Base-by-base conservation (phyloP, 179 eudicot genomes). In the Beta macrorhiza region DNA sequence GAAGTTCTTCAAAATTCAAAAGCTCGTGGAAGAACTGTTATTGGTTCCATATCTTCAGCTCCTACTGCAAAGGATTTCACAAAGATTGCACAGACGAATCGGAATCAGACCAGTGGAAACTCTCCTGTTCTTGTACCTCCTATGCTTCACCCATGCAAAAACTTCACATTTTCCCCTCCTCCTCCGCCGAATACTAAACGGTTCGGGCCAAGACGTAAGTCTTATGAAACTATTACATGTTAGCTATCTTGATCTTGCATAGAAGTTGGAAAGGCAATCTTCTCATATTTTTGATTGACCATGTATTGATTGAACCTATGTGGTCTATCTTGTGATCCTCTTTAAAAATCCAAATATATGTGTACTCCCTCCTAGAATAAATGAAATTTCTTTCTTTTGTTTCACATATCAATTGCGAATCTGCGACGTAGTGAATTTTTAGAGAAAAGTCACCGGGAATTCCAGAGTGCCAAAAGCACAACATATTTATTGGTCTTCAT, bases 141-240 rank as follows among this genome's bases (percentile, higher is more conserved):
- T 84, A 64, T 72, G 42, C 81, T 71, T 51, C 85, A 91, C 76
- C 91, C 89, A 17, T 92, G 98, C 88, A 83, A 82, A 83, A 83
- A 78, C 77, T 93, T 90, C 78, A 79, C 83, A 45, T 79, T 88
- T 67, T 90, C 96, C 17, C 93, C 98, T 74, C 95, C 95, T 32
- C 98, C 97, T 44, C 94, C 97, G 69, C 89, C 89, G 37, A 84
- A 74, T 47, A 86, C 86, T 64, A 94, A 82, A 85, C 90, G 91
- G 58, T 75, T 84, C 82, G 98, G 98, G 80, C 98, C 98, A 75
- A 92, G 98, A 63, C 97, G 97, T 95, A 91, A 91, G 98, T 86
- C 81, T 74, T 71, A 63, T 67, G 47, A 75, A 67, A 62, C 84
- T 77, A 56, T 81, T 74, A 25, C 63, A 73, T 74, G 9, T 42